These are phyloP conservation scores for Neospora caninum DNA, from an alignment of 169 alveolate species.

Conservation along the genomic window DNA sequence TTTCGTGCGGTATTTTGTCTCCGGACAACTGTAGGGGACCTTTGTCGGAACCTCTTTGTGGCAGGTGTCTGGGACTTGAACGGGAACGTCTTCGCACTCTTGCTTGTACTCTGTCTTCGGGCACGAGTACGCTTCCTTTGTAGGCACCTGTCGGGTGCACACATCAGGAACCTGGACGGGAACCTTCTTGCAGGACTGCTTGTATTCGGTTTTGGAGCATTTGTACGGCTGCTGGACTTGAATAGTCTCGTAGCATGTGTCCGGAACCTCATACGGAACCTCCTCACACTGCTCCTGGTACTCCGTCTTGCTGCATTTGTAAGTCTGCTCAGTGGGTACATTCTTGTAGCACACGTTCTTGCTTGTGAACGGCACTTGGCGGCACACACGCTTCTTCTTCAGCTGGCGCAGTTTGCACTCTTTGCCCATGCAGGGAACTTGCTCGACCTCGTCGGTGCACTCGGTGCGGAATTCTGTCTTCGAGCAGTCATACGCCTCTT, in stretches of 20 bases:
- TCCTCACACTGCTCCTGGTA: slow-evolving; percentile 31
- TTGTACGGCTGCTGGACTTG: slow-evolving; percentile 37
- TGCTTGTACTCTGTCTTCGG: slow-evolving; percentile 53
- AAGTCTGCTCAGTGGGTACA: slow-evolving; percentile 50
- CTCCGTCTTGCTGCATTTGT: slow-evolving; percentile 53
- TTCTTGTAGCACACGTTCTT: slow-evolving; percentile 46
- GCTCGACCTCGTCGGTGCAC: slow-evolving; percentile 50
- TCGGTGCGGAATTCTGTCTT: slow-evolving; percentile 52
- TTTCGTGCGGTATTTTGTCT: slow-evolving; percentile 48
- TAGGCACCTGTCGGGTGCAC: slow-evolving; percentile 53
- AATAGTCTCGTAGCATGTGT: slow-evolving; percentile 38
- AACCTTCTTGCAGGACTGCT: slow-evolving; percentile 44
- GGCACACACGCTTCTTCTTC: slow-evolving; percentile 51
- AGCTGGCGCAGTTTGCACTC: slow-evolving; percentile 61
- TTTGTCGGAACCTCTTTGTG: slow-evolving; percentile 31
- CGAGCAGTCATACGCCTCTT: slow-evolving; percentile 62
- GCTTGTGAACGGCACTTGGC: slow-evolving; percentile 35
- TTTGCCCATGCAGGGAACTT: slow-evolving; percentile 58
- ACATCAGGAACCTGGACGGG: slow-evolving; percentile 51
- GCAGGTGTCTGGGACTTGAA: slow-evolving; percentile 51
- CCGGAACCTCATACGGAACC: slow-evolving; percentile 37
- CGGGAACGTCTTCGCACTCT: slow-evolving; percentile 55
- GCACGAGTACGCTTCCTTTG: slow-evolving; percentile 59
- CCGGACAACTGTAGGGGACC: slow-evolving; percentile 41
- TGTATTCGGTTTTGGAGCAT: slow-evolving; percentile 55